Percentiles rank a stretch among this genome's conserved stretches.
These are phyloP conservation scores for Cladophialophora carrionii DNA, from an alignment of 2,329 filamentous ascomycete species.

Conservation along the genomic window DNA sequence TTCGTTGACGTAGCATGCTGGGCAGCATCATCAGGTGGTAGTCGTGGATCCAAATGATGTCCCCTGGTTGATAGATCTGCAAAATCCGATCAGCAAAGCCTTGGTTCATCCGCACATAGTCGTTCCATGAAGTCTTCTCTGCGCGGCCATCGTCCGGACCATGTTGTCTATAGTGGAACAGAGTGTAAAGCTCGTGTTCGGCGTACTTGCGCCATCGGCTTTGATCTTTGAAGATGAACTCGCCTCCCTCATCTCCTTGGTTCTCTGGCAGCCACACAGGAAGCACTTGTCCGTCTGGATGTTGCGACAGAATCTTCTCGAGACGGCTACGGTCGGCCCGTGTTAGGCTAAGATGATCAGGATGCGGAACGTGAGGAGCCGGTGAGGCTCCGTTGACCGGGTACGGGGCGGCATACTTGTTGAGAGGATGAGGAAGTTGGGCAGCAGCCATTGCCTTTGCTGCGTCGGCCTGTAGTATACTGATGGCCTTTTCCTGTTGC, in stretches of 20 bases:
- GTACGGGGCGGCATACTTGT: slow-evolving; percentile 47
- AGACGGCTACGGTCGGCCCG: slow-evolving; percentile 71
- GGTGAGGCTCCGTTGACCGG: slow-evolving; percentile 43
- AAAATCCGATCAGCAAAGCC: slow-evolving; percentile 88
- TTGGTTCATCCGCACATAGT: slow-evolving; percentile 92
- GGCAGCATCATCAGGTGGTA: slow-evolving; percentile 91
- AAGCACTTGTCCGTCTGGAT: slow-evolving; percentile 75
- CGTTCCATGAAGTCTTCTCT: slow-evolving; percentile 82
- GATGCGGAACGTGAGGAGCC: slow-evolving; percentile 47
- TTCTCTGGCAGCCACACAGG: slow-evolving; percentile 90
- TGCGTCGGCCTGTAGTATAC: slow-evolving; percentile 23
- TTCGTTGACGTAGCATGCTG: slow-evolving; percentile 80
- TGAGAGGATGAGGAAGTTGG: slow-evolving; percentile 62
- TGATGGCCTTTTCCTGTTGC: slow-evolving; percentile 21
- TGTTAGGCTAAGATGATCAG: slow-evolving; percentile 72
- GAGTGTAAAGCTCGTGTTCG: slow-evolving; percentile 86
- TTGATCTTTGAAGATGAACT: slow-evolving; percentile 77
- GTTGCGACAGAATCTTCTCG: slow-evolving; percentile 72
- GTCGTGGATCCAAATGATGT: slow-evolving; percentile 90
- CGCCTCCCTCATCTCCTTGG: slow-evolving; percentile 68
- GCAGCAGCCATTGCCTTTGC: slow-evolving; percentile 20
- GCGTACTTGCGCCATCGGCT: slow-evolving; percentile 85
- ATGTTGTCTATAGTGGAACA: slow-evolving; percentile 96
- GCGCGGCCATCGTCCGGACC: slow-evolving; percentile 82
- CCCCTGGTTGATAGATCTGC: slow-evolving; percentile 86